Conservation (phyloP, 2,329 filamentous ascomycete genomes). For the Fonsecaea nubica region DNA sequence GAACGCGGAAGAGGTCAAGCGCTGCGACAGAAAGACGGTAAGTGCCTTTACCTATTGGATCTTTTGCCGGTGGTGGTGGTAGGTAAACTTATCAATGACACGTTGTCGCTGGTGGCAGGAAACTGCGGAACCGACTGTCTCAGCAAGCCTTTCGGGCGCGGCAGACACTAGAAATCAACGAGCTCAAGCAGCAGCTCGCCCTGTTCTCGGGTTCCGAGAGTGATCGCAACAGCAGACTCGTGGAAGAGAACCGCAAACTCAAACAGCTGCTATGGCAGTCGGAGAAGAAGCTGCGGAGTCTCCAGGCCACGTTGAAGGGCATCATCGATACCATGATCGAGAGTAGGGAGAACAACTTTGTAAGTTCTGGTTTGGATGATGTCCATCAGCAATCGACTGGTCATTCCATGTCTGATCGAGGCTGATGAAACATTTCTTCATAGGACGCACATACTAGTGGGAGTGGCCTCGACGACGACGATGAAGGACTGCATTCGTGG, state of each 20-base stretch:
- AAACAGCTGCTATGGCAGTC: slow-evolving; percentile 24
- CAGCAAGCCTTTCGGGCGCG: slow-evolving; percentile 33
- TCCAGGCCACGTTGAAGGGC: slow-evolving; percentile 25
- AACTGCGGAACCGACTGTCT: slow-evolving; percentile 31
- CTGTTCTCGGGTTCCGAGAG: slow-evolving; percentile 29
- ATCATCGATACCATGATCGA: slow-evolving; percentile 22
- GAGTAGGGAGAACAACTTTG: slow-evolving; percentile 11
- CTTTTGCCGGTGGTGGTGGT: too few relatives aligned
- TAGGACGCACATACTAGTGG: neutral
- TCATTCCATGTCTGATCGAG: too few relatives aligned
- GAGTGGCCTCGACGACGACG: neutral
- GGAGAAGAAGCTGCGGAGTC: slow-evolving; percentile 28
- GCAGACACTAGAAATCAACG: slow-evolving; percentile 26
- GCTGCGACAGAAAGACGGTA: slow-evolving; percentile 25
- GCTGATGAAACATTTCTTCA: neutral
- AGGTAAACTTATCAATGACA: too few relatives aligned
- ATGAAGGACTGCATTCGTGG: neutral
- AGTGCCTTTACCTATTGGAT: neutral
- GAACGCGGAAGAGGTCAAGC: slow-evolving; percentile 5
- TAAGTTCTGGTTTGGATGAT: neutral
- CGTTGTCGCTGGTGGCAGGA: slow-evolving; percentile 9
- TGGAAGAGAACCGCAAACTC: slow-evolving; percentile 24
- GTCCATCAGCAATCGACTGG: neutral
- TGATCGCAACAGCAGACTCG: slow-evolving; percentile 22
- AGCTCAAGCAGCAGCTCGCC: slow-evolving; percentile 25